phyloP scores from a whole-genome alignment of 2,329 filamentous ascomycete genomes.

The Ceratocystis destructans region DNA sequence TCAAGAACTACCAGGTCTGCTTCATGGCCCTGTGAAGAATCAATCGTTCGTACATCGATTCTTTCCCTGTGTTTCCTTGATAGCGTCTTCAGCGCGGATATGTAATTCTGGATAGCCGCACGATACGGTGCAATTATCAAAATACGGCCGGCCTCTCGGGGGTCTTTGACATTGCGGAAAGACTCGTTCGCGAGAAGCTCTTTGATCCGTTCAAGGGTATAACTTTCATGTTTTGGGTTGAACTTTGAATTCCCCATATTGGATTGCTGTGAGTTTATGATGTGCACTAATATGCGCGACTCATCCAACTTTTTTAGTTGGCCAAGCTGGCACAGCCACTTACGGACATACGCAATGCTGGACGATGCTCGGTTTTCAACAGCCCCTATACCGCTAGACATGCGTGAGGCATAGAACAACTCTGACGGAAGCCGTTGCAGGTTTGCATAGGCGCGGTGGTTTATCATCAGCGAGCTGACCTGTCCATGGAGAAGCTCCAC shows the following conservation, averaged over 20 bases:
- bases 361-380: slow-evolving; percentile 22
- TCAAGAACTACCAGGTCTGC: slow-evolving; percentile 37
- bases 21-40: slow-evolving; percentile 35
- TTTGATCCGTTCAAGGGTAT: slow-evolving; percentile 27
- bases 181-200: slow-evolving; percentile 25
- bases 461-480: slow-evolving; percentile 27
- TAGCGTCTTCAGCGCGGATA: slow-evolving; percentile 23
- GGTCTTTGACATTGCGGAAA: slow-evolving; percentile 26
- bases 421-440: slow-evolving; percentile 31
- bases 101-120: slow-evolving; percentile 28
- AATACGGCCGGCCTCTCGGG: slow-evolving; percentile 26
- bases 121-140: slow-evolving; percentile 35
- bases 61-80: slow-evolving; percentile 24
- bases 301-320: slow-evolving; percentile 22
- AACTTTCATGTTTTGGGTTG: slow-evolving; percentile 29
- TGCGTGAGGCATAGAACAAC: slow-evolving; percentile 30
- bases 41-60: slow-evolving; percentile 32
- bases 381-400: slow-evolving; percentile 24
- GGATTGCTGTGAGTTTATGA: slow-evolving; percentile 24
- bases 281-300: slow-evolving; percentile 29
- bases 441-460: slow-evolving; percentile 29
- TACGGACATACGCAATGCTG: slow-evolving; percentile 24
- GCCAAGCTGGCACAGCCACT: slow-evolving; percentile 24
- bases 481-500: slow-evolving; percentile 26
- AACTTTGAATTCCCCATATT: slow-evolving; percentile 28